phyloP scores from a whole-genome alignment of 768 basidiomycete genomes.

The Phaeolepiota aurea region DNA sequence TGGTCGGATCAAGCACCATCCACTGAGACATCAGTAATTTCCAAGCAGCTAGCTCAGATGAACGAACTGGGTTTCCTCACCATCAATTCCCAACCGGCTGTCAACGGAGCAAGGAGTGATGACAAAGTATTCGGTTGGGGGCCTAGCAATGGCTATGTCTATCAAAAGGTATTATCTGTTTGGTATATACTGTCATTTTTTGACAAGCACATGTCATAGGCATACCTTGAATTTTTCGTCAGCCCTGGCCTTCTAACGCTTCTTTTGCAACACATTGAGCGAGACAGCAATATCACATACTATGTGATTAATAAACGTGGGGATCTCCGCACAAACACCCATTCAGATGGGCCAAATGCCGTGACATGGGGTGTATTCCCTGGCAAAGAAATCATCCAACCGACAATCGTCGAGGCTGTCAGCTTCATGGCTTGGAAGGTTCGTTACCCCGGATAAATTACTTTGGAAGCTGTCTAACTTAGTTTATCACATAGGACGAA shows the following conservation, averaged over 20 bases:
- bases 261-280: conserved; percentile 76
- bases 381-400: conserved; percentile 92
- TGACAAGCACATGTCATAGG: conserved; percentile 34
- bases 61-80: conserved; percentile 92
- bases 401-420: conserved; percentile 93
- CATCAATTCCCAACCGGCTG: conserved; percentile 95
- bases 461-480: conserved; percentile 5
- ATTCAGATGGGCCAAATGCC: conserved; percentile 94
- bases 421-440: conserved; percentile 99
- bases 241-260: conserved; percentile 61
- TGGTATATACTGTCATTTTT: neutral
- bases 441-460: conserved; percentile 10
- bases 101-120: conserved; percentile 81
- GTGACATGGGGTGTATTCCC: conserved; percentile 99
- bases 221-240: conserved; percentile 95
- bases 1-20: conserved; percentile 93
- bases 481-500: conserved; percentile 58
- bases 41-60: conserved; percentile 70
- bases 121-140: conserved; percentile 91
- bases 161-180: conserved; percentile 67
- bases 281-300: conserved; percentile 86
- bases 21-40: conserved; percentile 75
- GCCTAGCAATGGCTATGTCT: conserved; percentile 87
- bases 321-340: conserved; percentile 90
- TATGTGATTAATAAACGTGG: conserved; percentile 96